Base-by-base conservation (phyloP, 805 yeast genomes). In the Candida sphagnicola region DNA sequence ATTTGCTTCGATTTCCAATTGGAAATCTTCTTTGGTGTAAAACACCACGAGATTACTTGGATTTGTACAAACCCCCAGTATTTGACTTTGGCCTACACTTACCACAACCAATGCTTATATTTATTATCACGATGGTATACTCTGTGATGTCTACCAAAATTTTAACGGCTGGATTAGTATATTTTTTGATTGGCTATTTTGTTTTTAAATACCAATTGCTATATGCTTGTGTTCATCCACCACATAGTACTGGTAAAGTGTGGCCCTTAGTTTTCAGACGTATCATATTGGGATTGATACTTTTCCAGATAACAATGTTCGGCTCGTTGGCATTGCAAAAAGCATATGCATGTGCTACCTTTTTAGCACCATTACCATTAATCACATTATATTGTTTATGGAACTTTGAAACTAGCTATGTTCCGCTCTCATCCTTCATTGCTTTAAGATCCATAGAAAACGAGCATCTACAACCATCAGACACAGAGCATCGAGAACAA, bases 401-500 rank as follows among this genome's bases (percentile, higher is more conserved):
- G 80, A 83, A 83, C 54, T 91, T 89, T 56, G 86, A 93, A 54
- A 78, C 77, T 44, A 80, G 82, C 50, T 85, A 86, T 50, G 68
- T 81, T 32, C 98, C 97, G 0, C 65, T 93, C 39, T 79, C 89
- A 2, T 75, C 78, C 42, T 91, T 85, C 59, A 90, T 91, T 50
- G 96, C 98, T 0, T 67, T 91, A 41, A 75, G 95, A 43, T 85
- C 97, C 0, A 80, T 88, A 23, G 74, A 80, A 31, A 71, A 72
- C 35, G 62, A 67, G 39, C 72, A 70, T 33, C 31, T 48, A 4
- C 56, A 54, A 4, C 47, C 37, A 31, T 50, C 44, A 12, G 57
- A 48, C 21, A 57, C 54, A 29, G 61, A 59, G 32, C 46, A 48
- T 29, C 32, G 40, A 32, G 23, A 32, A 12, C 67, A 67, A 44